Evolutionary conservation across 495 filamentous ascomycete genomes (phyloP), one percentile per base, ranked within the genome.

Genomic region (Lepraria neglecta): DNA sequence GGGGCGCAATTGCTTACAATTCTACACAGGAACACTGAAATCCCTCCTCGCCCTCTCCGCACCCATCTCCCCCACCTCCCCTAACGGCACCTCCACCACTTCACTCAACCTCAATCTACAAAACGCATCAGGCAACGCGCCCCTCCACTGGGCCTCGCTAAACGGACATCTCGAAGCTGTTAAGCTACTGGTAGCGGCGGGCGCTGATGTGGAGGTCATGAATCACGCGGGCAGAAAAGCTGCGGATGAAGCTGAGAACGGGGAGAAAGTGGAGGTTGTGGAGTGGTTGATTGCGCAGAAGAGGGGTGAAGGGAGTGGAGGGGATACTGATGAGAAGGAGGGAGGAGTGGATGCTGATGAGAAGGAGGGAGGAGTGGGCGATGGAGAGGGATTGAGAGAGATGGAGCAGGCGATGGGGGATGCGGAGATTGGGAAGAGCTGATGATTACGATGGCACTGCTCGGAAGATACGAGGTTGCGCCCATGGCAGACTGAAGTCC

Each of bases 101-200:
- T 1, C 19, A 27, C 45, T 14, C 4, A 17, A 27, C 17, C 19
- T 4, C 12, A 27, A 78, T 73, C 80, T 71, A 73, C 80, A 69
- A 24, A 97, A 97, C 64, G 71, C 81, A 60, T 83, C 85, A 30
- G 92, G 90, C 31, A 96, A 96, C 75, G 96, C 92, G 12, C 79
- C 90, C 1, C 74, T 97, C 57, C 92, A 97, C 76, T 97, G 90
- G 90, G 92, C 92, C 0, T 86, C 90, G 1, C 75, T 95, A 60
- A 92, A 94, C 64, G 92, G 92, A 15, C 90, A 96, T 67, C 72
- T 96, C 3, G 80, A 82, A 35, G 82, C 84, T 27, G 91, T 95
- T 14, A 88, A 94, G 76, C 69, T 82, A 3, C 81, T 97, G 14
- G 75, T 89, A 0, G 77, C 85, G 44, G 82, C 84, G 6, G 89